Conservation (phyloP, 441 rosid species). For the Kokia cookei region DNA sequence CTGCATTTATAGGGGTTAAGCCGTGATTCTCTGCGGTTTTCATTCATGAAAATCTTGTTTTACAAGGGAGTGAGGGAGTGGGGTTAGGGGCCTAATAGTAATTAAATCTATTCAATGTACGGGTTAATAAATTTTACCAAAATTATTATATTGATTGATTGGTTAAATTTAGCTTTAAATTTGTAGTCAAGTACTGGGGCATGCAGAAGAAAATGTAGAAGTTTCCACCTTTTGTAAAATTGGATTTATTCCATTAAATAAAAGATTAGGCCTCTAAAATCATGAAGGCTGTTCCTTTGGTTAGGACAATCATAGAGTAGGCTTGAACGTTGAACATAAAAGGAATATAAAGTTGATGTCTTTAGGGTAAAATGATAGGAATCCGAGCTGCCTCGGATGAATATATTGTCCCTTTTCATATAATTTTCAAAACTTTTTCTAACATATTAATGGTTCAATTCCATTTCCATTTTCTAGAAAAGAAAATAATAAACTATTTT, state of each 20-base stretch:
- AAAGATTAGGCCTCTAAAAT: not conserved
- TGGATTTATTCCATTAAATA: not conserved
- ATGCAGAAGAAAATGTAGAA: not conserved
- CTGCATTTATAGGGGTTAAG: slow-evolving; percentile 19
- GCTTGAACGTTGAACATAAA: too few relatives aligned
- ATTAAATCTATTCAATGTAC: too few relatives aligned
- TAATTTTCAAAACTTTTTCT: too few relatives aligned
- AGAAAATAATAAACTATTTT: too few relatives aligned
- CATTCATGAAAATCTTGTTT: not conserved
- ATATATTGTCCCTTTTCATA: not conserved
- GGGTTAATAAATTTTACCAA: too few relatives aligned
- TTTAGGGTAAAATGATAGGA: not conserved
- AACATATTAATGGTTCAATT: too few relatives aligned
- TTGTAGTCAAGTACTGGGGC: not conserved
- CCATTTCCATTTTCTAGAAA: too few relatives aligned
- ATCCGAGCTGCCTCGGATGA: slow-evolving; percentile 1
- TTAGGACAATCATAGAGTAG: not conserved
- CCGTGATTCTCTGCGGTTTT: slow-evolving; percentile 27
- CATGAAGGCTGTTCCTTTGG: not conserved
- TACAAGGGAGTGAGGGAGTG: not conserved
- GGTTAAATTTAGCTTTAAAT: not conserved
- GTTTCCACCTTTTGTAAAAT: slow-evolving; percentile 8
- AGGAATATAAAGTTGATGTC: not conserved
- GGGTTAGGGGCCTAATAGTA: too few relatives aligned
- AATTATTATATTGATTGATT: not conserved